Evolutionary conservation across 805 yeast genomes (phyloP), one percentile per base, ranked within the genome.

Genomic region (Debaryomyces maramus): DNA sequence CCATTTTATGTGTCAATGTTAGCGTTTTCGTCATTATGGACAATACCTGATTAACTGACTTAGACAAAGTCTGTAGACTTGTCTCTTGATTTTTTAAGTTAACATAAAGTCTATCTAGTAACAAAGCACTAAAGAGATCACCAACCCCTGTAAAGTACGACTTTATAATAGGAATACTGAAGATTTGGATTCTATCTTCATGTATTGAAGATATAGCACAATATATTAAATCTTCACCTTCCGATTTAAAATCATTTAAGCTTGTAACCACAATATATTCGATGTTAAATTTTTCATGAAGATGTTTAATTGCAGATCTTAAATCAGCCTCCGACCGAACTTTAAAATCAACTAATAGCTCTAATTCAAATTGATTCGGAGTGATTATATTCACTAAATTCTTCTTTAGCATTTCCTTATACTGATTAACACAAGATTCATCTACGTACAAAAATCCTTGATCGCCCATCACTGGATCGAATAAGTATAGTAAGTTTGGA

Each of bases 101-200:
- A 1, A 57, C 58, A 49, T 61, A 67, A 20, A 82, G 65, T 48
- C 86, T 75, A 58, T 85, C 95, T 5, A 87, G 51, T 22, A 89
- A 59, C 28, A 90, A 60, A 0, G 96, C 91, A 0, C 96, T 83
- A 52, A 91, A 90, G 30, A 90, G 62, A 54, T 90, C 98, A 5
- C 98, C 98, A 0, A 93, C 96, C 1, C 98, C 98, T 0, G 97
- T 88, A 63, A 90, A 91, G 58, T 91, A 88, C 4, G 91, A 82
- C 39, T 83, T 79, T 30, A 88, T 76, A 24, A 72, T 67, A 2
- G 86, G 84, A 10, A 85, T 72, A 47, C 72, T 71, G 51, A 77
- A 80, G 34, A 65, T 35, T 4, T 51, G 36, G 2, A 64, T 48
- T 3, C 30, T 19, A 6, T 50, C 56, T 4, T 37, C 36, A 14